Evolutionary conservation across 805 yeast species (phyloP).

Genomic region (Clavispora vitiphila): DNA sequence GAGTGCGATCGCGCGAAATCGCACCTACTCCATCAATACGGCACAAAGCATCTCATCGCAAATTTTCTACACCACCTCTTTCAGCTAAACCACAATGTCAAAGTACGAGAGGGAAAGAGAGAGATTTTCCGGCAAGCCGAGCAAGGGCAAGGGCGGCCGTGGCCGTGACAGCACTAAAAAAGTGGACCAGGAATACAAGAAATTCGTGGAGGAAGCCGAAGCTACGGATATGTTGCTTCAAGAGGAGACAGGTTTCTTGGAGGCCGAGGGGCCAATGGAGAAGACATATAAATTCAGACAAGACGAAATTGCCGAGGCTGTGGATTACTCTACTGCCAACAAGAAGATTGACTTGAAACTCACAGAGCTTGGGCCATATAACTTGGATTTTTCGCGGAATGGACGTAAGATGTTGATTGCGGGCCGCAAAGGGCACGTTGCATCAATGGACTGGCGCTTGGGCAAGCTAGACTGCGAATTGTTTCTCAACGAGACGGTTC

Average conservation of each 20-base stretch:
- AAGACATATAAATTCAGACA: conserved; percentile 83
- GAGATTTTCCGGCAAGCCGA: conserved; percentile 11
- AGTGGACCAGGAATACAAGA: conserved; percentile 66
- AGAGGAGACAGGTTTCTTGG: conserved; percentile 82
- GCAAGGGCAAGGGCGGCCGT: conserved; percentile 10
- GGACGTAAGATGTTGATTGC: conserved; percentile 83
- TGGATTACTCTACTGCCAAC: conserved; percentile 69
- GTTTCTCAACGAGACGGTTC: conserved; percentile 80
- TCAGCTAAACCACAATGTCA: conserved; percentile 5
- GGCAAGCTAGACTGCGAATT: conserved; percentile 80
- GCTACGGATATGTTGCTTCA: conserved; percentile 79
- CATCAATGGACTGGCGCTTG: conserved; percentile 91
- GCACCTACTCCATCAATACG: conserved; percentile 6
- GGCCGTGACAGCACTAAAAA: conserved; percentile 45
- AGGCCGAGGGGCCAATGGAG: conserved; percentile 90
- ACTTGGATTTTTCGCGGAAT: conserved; percentile 73
- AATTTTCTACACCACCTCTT: neutral
- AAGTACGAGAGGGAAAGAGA: conserved; percentile 14
- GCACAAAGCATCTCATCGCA: conserved; percentile 11
- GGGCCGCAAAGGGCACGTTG: conserved; percentile 92
- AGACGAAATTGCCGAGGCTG: conserved; percentile 66
- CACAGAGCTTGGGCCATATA: conserved; percentile 82
- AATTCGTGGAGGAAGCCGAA: conserved; percentile 79
- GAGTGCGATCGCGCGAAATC: neutral
- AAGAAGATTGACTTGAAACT: conserved; percentile 73